Percentiles rank a stretch among this genome's conserved stretches.
phyloP scores from a whole-genome alignment of 2,329 filamentous ascomycete species.

The Talaromyces sp. region DNA sequence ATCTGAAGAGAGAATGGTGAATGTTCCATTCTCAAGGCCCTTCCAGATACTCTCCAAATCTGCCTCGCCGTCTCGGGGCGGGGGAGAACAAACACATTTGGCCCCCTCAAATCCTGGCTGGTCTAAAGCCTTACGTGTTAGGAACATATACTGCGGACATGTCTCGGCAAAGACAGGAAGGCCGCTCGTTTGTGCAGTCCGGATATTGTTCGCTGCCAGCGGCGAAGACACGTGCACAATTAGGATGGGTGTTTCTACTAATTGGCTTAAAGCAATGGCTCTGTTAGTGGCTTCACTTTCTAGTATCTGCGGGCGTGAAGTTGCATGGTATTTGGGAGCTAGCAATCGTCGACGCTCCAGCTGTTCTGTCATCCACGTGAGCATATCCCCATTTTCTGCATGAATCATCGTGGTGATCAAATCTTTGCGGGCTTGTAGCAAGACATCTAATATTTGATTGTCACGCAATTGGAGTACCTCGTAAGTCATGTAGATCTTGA shows the following conservation, averaged over 20 bases:
- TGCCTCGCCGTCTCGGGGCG: conserved; percentile 43
- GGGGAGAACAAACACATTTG: conserved; percentile 55
- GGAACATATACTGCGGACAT: conserved; percentile 57
- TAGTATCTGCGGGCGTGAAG: conserved; percentile 40
- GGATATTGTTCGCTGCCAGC: conserved; percentile 48
- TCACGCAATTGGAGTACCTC: conserved; percentile 42
- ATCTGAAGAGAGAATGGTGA: conserved; percentile 53
- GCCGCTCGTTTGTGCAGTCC: conserved; percentile 49
- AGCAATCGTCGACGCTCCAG: conserved; percentile 34
- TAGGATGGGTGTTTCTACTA: conserved; percentile 52
- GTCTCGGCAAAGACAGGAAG: conserved; percentile 57
- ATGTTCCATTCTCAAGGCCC: conserved; percentile 53
- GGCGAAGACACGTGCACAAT: conserved; percentile 54
- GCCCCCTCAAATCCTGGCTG: conserved; percentile 46
- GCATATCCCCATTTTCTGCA: conserved; percentile 48
- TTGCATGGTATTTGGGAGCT: conserved; percentile 43
- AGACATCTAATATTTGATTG: conserved; percentile 42
- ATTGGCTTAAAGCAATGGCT: conserved; percentile 49
- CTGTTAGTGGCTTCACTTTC: conserved; percentile 49
- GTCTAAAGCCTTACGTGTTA: conserved; percentile 48
- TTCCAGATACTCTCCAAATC: conserved; percentile 54
- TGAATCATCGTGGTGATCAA: conserved; percentile 42
- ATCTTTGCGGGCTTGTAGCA: conserved; percentile 39
- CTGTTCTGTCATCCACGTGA: conserved; percentile 36
- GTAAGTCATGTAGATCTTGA: conserved; percentile 51